A percentile compares a stretch with the other conserved stretches of the same genome.
These are phyloP conservation scores for Rhodotorula taiwanensis DNA, from an alignment of 768 basidiomycete genomes.

Conservation along the genomic window DNA sequence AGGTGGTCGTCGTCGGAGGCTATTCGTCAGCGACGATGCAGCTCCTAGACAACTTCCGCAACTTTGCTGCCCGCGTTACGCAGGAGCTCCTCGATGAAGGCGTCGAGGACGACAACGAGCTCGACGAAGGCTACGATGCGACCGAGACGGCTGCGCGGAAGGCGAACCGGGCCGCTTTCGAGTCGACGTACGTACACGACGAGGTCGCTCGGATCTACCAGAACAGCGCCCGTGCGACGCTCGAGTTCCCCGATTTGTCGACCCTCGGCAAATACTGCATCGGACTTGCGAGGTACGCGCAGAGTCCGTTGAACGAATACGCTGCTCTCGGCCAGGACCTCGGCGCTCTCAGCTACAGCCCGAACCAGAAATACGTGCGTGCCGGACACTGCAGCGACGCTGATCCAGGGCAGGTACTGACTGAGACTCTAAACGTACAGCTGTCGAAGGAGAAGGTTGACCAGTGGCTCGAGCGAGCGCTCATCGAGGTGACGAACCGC, in stretches of 20 bases:
- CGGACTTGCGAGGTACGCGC: conserved; percentile 83
- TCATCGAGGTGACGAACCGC: conserved; percentile 84
- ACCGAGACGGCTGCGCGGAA: not conserved
- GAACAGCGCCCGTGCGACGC: conserved; percentile 72
- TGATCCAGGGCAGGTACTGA: too few species aligned
- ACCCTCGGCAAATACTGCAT: conserved; percentile 82
- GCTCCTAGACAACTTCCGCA: conserved; percentile 39
- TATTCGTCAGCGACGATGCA: conserved; percentile 49
- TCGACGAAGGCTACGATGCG: not conserved
- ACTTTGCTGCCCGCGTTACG: not conserved
- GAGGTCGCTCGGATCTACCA: conserved; percentile 91
- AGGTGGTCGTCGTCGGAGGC: conserved; percentile 82
- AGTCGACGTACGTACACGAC: conserved; percentile 66
- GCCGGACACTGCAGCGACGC: conserved; percentile 1
- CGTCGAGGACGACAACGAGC: conserved; percentile 14
- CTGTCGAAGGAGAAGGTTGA: conserved; percentile 79
- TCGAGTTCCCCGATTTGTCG: conserved; percentile 73
- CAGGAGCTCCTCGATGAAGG: not conserved
- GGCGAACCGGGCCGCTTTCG: conserved; percentile 53
- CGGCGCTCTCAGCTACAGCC: conserved; percentile 70
- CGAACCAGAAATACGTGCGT: conserved; percentile 74
- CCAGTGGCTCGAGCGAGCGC: conserved; percentile 68
- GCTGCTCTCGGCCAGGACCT: conserved; percentile 82
- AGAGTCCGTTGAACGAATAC: conserved; percentile 90
- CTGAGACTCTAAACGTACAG: too few species aligned